These are phyloP conservation scores for Arachnopeziza araneosa DNA, from an alignment of 2,329 filamentous ascomycete genomes.

Conservation along the genomic window DNA sequence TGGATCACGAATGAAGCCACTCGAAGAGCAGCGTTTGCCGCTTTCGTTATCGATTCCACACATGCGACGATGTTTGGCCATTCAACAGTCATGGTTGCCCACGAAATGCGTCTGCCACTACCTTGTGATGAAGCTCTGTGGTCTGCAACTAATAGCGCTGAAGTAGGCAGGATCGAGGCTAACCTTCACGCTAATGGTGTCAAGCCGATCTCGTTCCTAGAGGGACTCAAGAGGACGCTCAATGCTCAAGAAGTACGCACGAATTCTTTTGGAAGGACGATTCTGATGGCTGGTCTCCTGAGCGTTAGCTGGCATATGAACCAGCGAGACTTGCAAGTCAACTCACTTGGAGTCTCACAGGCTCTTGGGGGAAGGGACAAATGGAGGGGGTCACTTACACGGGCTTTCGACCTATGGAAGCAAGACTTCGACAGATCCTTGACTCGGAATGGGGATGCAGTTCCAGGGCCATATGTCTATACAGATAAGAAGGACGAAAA, in stretches of 20 bases:
- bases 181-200: conserved; percentile 75
- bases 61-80: conserved; percentile 98
- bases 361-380: conserved; percentile 83
- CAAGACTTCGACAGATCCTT: conserved; percentile 82
- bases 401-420: conserved; percentile 92
- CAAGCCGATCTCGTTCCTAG: conserved; percentile 81
- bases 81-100: conserved; percentile 92
- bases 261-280: conserved; percentile 87
- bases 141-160: conserved; percentile 81
- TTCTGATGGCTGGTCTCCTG: conserved; percentile 88
- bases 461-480: conserved; percentile 49
- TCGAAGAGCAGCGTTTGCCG: conserved; percentile 81
- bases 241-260: conserved; percentile 82
- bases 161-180: conserved; percentile 78
- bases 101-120: conserved; percentile 85
- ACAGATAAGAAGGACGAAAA: conserved; percentile 58
- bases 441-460: conserved; percentile 45
- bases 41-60: conserved; percentile 91
- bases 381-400: conserved; percentile 79
- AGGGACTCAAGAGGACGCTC: conserved; percentile 83
- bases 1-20: conserved; percentile 96
- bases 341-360: conserved; percentile 71
- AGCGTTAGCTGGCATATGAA: conserved; percentile 98
- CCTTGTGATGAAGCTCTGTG: conserved; percentile 92
- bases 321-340: conserved; percentile 88